Evolutionary conservation across 78 protist species (phyloP), one percentile per base, ranked within the genome.

Genomic region (Diacronema lutheri): DNA sequence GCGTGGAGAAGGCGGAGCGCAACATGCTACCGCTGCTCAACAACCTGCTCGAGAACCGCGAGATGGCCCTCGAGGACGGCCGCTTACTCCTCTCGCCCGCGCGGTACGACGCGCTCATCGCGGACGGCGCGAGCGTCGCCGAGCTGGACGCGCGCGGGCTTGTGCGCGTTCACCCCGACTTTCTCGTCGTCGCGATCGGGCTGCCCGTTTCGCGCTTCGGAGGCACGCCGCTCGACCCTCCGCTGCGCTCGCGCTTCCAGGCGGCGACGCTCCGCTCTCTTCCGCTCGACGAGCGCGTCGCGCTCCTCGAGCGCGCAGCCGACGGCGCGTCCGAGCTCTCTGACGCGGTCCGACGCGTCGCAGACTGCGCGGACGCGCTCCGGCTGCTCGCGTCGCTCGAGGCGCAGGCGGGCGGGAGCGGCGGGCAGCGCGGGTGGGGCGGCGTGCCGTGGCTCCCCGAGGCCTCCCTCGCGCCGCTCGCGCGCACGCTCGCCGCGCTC

Each of bases 161-260:
- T 23, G 33, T 94, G 9, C 89, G 89, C 23, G 92, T 84, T 40
- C 10, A 19, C 62, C 89, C 84, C 5, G 38, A 83, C 55, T 94
- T 94, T 71, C 62, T 92, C 4, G 94, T 92, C 55, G 55, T 94
- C n/a, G 96, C 94, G 2, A 69, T 94, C 23, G 94, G 94, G 16
- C 85, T 94, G 6, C 96, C 96, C 4, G 90, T 88, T 21, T 93
- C 95, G 1, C 21, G 61, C 14, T 91, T 56, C 82, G 66, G 23
- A 0, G 96, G 96, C 21, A 50, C 80, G 14, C 94, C 96, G 31
- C 92, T 93, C 4, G 96, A 93, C 35, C 96, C 96, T 1, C 96
- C 96, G 4, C 92, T 93, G 4, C 92, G 96, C 11, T 86, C 91
- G 21, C 92, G 96, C 33, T 93, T 93, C 79, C 96, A 93, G 71